Conservation (phyloP, 345 rosid genomes). For the Euphorbia pulcherrima region DNA sequence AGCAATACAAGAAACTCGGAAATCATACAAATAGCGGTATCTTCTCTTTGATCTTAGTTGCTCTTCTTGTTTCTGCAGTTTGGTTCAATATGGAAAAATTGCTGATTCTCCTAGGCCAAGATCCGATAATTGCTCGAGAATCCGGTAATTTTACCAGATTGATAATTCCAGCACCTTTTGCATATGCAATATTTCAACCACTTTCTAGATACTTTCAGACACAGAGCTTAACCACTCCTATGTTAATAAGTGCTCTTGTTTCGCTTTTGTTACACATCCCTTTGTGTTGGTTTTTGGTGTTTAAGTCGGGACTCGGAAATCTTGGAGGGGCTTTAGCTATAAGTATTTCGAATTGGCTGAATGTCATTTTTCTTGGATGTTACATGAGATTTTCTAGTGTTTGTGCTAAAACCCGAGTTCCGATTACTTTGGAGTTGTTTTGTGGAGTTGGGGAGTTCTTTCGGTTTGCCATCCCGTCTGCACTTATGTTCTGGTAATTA, state of each 20-base stretch:
- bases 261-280: constrained; percentile 25
- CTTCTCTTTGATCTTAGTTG: constrained; percentile 12
- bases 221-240: constrained; percentile 23
- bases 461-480: constrained; percentile 23
- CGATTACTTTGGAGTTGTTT: constrained; percentile 18
- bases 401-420: constrained; percentile 24
- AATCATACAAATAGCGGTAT: constrained; percentile 21
- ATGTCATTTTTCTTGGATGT: constrained; percentile 17
- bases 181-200: constrained; percentile 23
- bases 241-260: constrained; percentile 15
- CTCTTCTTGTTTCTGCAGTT: constrained; percentile 4
- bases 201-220: constrained; percentile 18
- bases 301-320: constrained; percentile 17
- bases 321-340: constrained; percentile 27
- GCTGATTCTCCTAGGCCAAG: constrained; percentile 17
- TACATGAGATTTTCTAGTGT: constrained; percentile 16
- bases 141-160: constrained; percentile 18
- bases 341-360: constrained; percentile 26
- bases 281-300: constrained; percentile 24
- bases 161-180: constrained; percentile 20
- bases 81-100: constrained; percentile 26
- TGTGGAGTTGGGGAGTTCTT: constrained; percentile 26
- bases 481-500: constrained; percentile 29
- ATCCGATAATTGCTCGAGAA: constrained; percentile 21
- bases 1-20: constrained; percentile 19